Base-by-base conservation (phyloP, 345 rosid genomes). In the Eucalyptus dawsonii region DNA sequence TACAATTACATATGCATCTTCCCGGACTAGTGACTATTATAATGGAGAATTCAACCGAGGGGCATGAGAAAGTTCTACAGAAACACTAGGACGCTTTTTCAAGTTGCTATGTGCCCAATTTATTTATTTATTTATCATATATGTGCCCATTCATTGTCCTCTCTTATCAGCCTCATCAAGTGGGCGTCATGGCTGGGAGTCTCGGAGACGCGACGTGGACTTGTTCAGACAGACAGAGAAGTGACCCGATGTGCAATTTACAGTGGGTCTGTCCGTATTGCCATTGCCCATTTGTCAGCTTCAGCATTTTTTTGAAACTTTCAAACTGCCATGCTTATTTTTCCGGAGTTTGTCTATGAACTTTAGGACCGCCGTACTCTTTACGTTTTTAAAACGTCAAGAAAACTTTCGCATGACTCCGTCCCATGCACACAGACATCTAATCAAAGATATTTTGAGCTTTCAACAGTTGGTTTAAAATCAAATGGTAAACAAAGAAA, bases 361-460 rank as follows among this genome's bases (percentile, higher is more conserved):
- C 8, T 72, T 34, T 22, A 9, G 40, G 45, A 19, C 25, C 25
- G 14, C 81, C 81, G 22, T 37, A 11, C 81, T 29, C 34, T 62
- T 53, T 3, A 13, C 3, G 80, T 69, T 37, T 19, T 34, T 40
- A 5, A 69, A 34, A 34, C 7, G 24, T 9, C 2, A 5, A 1
- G 80, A 69, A 5, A 69, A 69, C 14, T 17, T 69, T 29, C 69
- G 15, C 34, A 29, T 29, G 69, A 29, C 17, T 62, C 17, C 31
- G 2, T 27, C 2, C 2, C 25, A 19, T 53, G 25, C 58, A 53
- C 58, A 8, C 0, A 0, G 25, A 53, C 58, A 53, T 19, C 25
- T 53, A 53, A 53, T 53, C 0, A 27, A 60, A 60, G 16, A 60
- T 27, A 60, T 60, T 60, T 60, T 11, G 15, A 65, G 37, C 37